Base-by-base conservation (phyloP, 1,139 yeast genomes). In the Sugiyamaella castrensis region DNA sequence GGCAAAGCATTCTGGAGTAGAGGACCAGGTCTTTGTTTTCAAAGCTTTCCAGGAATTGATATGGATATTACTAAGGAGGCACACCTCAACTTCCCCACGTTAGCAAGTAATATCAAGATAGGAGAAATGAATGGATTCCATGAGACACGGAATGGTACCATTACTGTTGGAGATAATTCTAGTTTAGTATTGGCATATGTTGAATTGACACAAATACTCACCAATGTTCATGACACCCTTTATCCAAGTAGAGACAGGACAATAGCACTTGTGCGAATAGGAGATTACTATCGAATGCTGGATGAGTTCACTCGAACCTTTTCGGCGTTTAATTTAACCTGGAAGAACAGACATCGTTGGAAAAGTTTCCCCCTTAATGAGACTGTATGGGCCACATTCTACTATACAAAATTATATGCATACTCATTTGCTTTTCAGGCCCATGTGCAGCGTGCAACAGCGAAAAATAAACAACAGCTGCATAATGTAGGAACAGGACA, bases 1-100 rank as follows among this genome's bases (percentile, higher is more conserved):
- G 61, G 61, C 3, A 55, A 57, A 37, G 59, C 61, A n/a, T 57
- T 57, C 36, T 56, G 61, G 61, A 54, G 57, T 29, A 50, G 61
- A 2, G 61, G 61, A 4, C 61, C 61, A 2, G 59, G 59, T 8
- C 43, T 57, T n/a, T 57, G 61, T 41, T 57, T 57, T 40, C 60
- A 55, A 35, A 56, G 51, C 41, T 57, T 51, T 12, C 48, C 58
- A 7, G 57, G 53, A 10, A 47, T 51, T 19, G 53, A 54, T 9
- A 39, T 51, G 16, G 50, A 54, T 26, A 47, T 56, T 31, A 38
- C 42, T n/a, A 41, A 37, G 12, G 56, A 51, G 10, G 53, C 60
- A 15, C 37, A 40, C 9, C 46, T 50, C 30, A 57, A 57, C 40
- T 58, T 58, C 45, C 61, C 61, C 2, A 57, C 59, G 8, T 47